Base-by-base conservation (phyloP, 1,139 yeast species). In the Torulaspora globosa region DNA sequence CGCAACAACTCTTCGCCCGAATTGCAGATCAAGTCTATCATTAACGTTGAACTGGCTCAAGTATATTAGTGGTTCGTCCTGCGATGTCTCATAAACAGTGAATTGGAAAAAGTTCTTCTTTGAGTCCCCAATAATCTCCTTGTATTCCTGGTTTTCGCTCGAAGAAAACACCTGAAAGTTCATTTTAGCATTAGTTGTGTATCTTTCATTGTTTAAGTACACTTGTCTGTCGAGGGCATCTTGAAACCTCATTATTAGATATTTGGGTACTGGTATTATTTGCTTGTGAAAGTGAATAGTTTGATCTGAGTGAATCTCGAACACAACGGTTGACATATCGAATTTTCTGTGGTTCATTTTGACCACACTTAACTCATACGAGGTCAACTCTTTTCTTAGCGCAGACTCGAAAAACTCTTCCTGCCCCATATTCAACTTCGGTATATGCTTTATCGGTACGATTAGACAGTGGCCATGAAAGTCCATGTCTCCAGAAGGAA, bases 401-500 rank as follows among this genome's bases (percentile, higher is more conserved):
- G 51, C 71, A 44, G 70, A 68, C 49, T 66, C 67, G 60, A 57
- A 63, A 15, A 56, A 49, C 2, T 38, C 32, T 0, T 47, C 53
- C 3, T 59, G 36, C 2, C 53, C 54, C 14, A 47, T 47, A 32
- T 55, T 56, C n/a, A 66, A 38, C 29, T 62, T 75, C 0, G 95
- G 76, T 7, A 73, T 69, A 63, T 90, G 97, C 9, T 82, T 79
- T 18, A 90, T 76, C 0, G 97, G 95, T n/a, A 88, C 80, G 7
- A 89, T 74, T 38, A 90, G 71, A 11, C 87, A 85, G 69, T 90
- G 97, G 0, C 95, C 96, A 0, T 95, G 78, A 59, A 86, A 81
- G 8, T 73, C 71, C 59, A 76, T 62, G 8, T 62, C 59, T 16
- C 61, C 62, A 19, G 63, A 55, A 2, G 82, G 75, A 34, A 74